A percentile compares a stretch with the other conserved stretches of the same genome.
These are phyloP conservation scores for Rhizopus microsporus DNA, from an alignment of 371 early-diverging fungal genomes.

Conservation along the genomic window DNA sequence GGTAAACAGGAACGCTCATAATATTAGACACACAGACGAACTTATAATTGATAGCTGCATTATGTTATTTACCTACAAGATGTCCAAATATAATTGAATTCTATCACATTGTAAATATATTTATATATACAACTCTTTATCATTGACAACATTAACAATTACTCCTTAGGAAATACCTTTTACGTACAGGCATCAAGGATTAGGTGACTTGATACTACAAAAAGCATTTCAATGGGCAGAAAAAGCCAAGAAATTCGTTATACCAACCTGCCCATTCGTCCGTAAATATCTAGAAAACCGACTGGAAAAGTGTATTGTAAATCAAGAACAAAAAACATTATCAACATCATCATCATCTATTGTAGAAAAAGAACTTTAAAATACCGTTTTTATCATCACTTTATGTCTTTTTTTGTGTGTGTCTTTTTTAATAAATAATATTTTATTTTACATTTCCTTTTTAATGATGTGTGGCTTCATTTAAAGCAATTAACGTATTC, in stretches of 20 bases:
- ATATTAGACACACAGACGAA: not conserved
- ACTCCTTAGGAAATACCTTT: slow-evolving; percentile 31
- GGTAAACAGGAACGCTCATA: slow-evolving; percentile 12
- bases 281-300: slow-evolving; percentile 20
- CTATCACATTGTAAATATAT: slow-evolving; percentile 22
- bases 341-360: not conserved
- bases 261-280: slow-evolving; percentile 36
- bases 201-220: slow-evolving; percentile 29
- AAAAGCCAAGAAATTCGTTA: slow-evolving; percentile 16
- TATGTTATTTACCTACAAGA: slow-evolving; percentile 32
- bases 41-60: slow-evolving; percentile 19
- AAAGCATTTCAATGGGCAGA: slow-evolving; percentile 33
- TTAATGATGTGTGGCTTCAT: not conserved
- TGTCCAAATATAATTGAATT: slow-evolving; percentile 27
- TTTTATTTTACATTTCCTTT: not conserved
- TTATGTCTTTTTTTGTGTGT: not conserved
- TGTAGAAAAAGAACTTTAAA: not conserved
- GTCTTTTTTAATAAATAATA: not conserved
- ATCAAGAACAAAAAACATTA: slow-evolving; percentile 2
- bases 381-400: not conserved
- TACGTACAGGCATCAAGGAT: slow-evolving; percentile 25
- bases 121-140: not conserved
- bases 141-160: not conserved
- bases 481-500: slow-evolving; percentile 23
- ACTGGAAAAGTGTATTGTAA: slow-evolving; percentile 12